Evolutionary conservation across 2,329 filamentous ascomycete genomes (phyloP), one percentile per base, ranked within the genome.

Genomic region (Trichoderma cornu-damae): DNA sequence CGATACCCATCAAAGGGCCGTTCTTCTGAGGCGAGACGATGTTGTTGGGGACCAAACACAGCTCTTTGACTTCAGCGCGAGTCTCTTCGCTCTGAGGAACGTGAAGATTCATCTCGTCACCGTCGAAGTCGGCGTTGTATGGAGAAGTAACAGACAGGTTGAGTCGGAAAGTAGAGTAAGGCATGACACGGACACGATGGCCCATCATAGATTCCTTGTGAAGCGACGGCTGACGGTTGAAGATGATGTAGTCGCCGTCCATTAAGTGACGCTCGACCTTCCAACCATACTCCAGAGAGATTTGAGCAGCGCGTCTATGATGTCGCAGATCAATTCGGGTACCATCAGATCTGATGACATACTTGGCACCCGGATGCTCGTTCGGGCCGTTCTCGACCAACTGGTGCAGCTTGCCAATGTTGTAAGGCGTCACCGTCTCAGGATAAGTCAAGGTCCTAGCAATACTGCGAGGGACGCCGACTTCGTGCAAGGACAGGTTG

Each of bases 141-240:
- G 94, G 94, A 26, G 92, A 96, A 0, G 95, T 99, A 68, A 99
- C 94, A 0, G 94, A 99, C 65, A 99, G 75, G 69, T 99, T 99
- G 46, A 99, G 82, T 62, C 94, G 87, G 79, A 99, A 99, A 1
- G 94, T 99, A 5, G 94, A 99, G 73, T 96, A 99, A 3, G 94
- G 94, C 92, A 99, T 97, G 60, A 99, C 94, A 60, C 88, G 87
- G 62, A 99, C 94, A 66, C 90, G 86, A 75, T 99, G 94, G 73
- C 90, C 94, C 95, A 99, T 99, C 94, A 99, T 99, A 60, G 94
- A 99, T 71, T 99, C 94, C 75, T 99, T 99, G 81, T 99, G 94
- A 68, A 99, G 80, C 34, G 94, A 99, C 1, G 94, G 94, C 71
- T 99, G 94, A 80, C 94, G 94, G 73, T 99, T 99, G 84, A 99